A percentile compares a stretch with the other conserved stretches of the same genome.
phyloP scores from a whole-genome alignment of 805 yeast genomes.

The Gaillardinia entomophila region DNA sequence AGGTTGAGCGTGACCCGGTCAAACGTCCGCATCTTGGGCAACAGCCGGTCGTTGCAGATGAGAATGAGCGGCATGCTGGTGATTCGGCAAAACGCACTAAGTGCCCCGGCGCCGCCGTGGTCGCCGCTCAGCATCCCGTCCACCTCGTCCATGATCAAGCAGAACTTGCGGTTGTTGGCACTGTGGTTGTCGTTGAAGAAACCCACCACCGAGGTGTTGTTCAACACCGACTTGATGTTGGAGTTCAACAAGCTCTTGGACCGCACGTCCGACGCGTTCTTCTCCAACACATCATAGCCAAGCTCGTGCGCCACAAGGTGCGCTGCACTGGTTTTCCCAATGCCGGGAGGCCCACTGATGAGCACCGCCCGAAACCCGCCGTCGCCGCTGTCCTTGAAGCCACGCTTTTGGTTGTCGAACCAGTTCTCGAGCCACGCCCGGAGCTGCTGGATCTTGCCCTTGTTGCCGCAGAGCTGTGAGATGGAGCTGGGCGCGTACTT shows the following conservation, averaged over 20 bases:
- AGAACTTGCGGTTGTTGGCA: constrained; percentile 53
- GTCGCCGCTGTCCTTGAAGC: constrained; percentile 51
- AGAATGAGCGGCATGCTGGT: constrained; percentile 88
- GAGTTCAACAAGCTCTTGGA: constrained; percentile 71
- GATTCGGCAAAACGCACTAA: constrained; percentile 78
- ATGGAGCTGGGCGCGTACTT: constrained; percentile 81
- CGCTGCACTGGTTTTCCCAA: constrained; percentile 80
- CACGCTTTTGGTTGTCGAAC: constrained; percentile 52
- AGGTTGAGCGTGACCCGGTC: constrained; percentile 76
- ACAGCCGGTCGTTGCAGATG: constrained; percentile 86
- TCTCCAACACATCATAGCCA: constrained; percentile 72
- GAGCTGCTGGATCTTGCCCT: constrained; percentile 62
- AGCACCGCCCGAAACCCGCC: constrained; percentile 82
- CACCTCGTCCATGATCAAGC: constrained; percentile 95
- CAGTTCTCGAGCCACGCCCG: constrained; percentile 73
- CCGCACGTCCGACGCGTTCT: constrained; percentile 85
- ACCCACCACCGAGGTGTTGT: constrained; percentile 80
- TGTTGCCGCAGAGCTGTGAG: constrained; percentile 78
- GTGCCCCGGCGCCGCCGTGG: constrained; percentile 95
- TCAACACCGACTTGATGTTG: constrained; percentile 63
- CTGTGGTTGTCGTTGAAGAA: constrained; percentile 46
- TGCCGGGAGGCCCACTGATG: constrained; percentile 84
- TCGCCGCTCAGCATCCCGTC: constrained; percentile 99
- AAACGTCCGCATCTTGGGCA: constrained; percentile 95
- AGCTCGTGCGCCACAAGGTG: constrained; percentile 63